Evolutionary conservation across 129 eudicot genomes (phyloP).

Genomic region (Ambrosia artemisiifolia): DNA sequence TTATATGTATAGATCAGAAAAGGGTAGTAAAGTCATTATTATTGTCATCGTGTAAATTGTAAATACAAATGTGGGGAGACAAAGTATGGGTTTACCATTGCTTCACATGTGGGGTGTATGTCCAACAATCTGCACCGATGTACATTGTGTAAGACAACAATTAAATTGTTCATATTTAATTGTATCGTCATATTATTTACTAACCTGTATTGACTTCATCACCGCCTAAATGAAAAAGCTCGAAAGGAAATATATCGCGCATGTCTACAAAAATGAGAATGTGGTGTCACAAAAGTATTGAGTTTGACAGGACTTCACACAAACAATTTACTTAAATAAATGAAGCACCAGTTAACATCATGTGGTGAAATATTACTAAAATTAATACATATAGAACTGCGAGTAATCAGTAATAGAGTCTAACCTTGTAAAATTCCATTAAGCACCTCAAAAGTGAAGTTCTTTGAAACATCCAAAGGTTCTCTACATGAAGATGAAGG

Average conservation of each 20-base stretch:
- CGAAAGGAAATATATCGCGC: conserved; percentile 81
- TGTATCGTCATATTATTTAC: neutral
- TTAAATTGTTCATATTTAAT: neutral
- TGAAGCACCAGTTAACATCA: conserved; percentile 4
- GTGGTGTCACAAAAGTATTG: neutral
- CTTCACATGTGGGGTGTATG: conserved; percentile 70
- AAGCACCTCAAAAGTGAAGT: conserved; percentile 85
- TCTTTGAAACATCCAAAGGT: conserved; percentile 89
- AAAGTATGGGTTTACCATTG: conserved; percentile 57
- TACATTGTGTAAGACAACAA: conserved; percentile 14
- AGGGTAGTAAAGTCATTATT: neutral
- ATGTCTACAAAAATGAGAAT: conserved; percentile 51
- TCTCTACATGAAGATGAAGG: conserved; percentile 88
- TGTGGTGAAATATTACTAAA: neutral
- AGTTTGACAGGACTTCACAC: neutral
- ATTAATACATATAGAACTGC: neutral
- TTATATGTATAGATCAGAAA: conserved; percentile 7
- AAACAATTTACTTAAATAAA: neutral
- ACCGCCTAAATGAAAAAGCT: conserved; percentile 96
- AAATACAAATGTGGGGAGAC: neutral
- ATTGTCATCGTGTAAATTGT: neutral
- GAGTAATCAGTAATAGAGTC: neutral
- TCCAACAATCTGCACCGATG: conserved; percentile 90
- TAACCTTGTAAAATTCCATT: conserved; percentile 80
- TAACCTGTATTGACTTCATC: conserved; percentile 95